Conservation (phyloP, 345 rosid species). For the thale cress (Arabidopsis thaliana) region DNA sequence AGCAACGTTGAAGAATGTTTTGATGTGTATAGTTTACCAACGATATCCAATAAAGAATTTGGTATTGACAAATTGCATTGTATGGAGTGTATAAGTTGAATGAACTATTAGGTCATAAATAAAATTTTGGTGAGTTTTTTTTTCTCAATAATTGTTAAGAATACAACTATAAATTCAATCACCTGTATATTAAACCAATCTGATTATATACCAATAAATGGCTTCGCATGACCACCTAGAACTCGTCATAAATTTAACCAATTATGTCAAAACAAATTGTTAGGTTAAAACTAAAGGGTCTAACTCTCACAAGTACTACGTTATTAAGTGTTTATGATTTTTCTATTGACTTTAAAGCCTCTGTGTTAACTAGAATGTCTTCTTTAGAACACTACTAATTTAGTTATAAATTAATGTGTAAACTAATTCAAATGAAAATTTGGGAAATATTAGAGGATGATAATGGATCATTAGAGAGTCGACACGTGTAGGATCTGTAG, state of each 20-base stretch:
- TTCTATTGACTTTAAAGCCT: not conserved
- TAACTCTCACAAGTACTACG: no score
- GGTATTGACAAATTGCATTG: not conserved
- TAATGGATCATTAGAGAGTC: slow-evolving; percentile 16
- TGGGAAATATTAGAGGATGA: not conserved
- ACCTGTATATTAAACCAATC: no score
- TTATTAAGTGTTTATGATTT: no score
- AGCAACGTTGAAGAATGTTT: slow-evolving; percentile 43
- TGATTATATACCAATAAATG: no score
- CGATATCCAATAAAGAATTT: slow-evolving; percentile 23
- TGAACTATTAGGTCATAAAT: slow-evolving; percentile 4
- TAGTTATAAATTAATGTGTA: not conserved
- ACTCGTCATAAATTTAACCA: no score
- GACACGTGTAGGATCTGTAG: slow-evolving; percentile 23
- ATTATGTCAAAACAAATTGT: no score
- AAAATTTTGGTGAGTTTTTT: not conserved
- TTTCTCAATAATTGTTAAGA: no score
- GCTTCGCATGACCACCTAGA: no score
- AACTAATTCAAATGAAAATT: not conserved
- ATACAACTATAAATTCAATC: no score
- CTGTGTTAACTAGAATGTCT: not conserved
- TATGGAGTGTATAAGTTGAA: not conserved
- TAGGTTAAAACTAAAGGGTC: no score
- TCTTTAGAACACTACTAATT: not conserved
- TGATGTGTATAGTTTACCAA: slow-evolving; percentile 45